Base-by-base conservation (phyloP, 768 basidiomycete genomes). In the Rickenella mellea region DNA sequence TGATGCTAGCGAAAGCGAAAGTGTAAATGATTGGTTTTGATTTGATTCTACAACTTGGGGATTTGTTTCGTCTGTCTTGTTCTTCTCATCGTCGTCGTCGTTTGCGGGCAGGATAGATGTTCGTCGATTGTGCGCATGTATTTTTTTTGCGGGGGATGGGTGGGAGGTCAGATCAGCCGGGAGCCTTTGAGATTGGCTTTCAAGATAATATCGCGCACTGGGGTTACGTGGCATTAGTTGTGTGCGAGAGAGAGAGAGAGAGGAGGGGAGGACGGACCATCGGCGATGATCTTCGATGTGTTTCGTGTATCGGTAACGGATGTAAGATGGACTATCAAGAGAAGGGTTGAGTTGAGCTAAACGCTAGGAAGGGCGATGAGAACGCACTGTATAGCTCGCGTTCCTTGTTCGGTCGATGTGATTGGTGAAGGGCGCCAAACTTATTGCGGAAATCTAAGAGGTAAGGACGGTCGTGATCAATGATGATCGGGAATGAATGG, bases 241-340 rank as follows among this genome's bases (percentile, higher is more conserved):
- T 24, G 12, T 24, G 29, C 15, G 27, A 28, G n/a, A 20, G 1
- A 19, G 22, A n/a, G 31, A 17, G 35, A 12, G 7, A 17, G 25
- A 36, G 20, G 24, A 27, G 40, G n/a, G 25, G 38, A 46, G 9
- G 37, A 61, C 76, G 44, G 51, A 86, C 85, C 84, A 46, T 71
- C 73, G 26, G 76, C 64, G 51, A 89, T 88, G 53, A 89, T 87
- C 12, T 71, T 79, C 28, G 72, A 68, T 27, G 86, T 89, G 49
- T 70, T 67, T 55, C 73, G 70, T 45, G 82, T 86, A 62, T 89
- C 84, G n/a, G 80, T 86, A 38, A 89, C 86, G 40, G 83, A 73
- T 8, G 86, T 89, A 43, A 80, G 67, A 59, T 89, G 85, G 41
- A 84, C 86, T 89, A 48, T 15, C 5, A 32, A 24, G 32, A 8